phyloP scores from a whole-genome alignment of 805 yeast species.

The Cyberlindnera lachancei region DNA sequence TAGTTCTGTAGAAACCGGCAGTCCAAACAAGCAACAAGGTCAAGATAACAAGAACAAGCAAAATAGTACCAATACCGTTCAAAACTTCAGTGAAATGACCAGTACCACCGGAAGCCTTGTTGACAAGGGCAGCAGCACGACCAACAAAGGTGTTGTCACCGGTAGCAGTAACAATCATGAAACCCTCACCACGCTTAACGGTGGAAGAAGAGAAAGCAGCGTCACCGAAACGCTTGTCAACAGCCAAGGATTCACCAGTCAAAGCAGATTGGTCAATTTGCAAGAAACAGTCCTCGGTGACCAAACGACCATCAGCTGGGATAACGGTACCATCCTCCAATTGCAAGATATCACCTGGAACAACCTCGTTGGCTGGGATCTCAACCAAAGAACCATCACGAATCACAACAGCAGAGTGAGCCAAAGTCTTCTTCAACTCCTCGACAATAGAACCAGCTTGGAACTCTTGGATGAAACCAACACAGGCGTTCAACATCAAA shows the following conservation, averaged over 20 bases:
- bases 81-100: slow-evolving; percentile 98
- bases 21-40: slow-evolving; percentile 88
- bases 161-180: slow-evolving; percentile 89
- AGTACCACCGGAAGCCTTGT: slow-evolving; percentile 85
- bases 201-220: slow-evolving; percentile 86
- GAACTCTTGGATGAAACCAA: slow-evolving; percentile 95
- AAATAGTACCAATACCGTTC: slow-evolving; percentile 94
- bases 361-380: slow-evolving; percentile 76
- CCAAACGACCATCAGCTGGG: slow-evolving; percentile 89
- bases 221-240: slow-evolving; percentile 86
- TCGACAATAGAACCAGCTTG: slow-evolving; percentile 98
- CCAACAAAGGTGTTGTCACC: slow-evolving; percentile 96
- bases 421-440: slow-evolving; percentile 90
- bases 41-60: slow-evolving; percentile 79
- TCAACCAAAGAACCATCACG: slow-evolving; percentile 76
- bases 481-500: slow-evolving; percentile 78
- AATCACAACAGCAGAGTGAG: slow-evolving; percentile 79
- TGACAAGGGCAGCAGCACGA: slow-evolving; percentile 94
- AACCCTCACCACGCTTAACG: slow-evolving; percentile 92
- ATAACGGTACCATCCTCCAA: slow-evolving; percentile 90
- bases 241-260: slow-evolving; percentile 96
- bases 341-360: slow-evolving; percentile 92
- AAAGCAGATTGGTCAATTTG: slow-evolving; percentile 96
- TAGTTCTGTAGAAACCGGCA: slow-evolving; percentile 91
- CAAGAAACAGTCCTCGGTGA: slow-evolving; percentile 76